Base-by-base conservation (phyloP, 2,329 filamentous ascomycete genomes). In the Penicillium sp. region DNA sequence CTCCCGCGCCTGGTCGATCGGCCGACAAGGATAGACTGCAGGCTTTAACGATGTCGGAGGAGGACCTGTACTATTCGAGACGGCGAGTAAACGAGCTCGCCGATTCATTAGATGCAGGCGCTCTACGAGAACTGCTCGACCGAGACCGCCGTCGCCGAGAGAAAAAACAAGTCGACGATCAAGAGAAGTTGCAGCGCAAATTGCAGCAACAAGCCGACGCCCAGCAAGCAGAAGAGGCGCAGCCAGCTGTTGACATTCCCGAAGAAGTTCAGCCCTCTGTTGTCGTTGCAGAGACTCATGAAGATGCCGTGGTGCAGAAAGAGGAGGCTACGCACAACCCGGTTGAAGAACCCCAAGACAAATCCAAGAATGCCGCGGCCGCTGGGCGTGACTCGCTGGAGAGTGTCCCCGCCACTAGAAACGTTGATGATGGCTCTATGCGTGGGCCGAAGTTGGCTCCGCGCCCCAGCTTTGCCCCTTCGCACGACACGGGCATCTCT, bases 91-190 rank as follows among this genome's bases (percentile, higher is more conserved):
- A 83, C 43, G 77, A 79, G 30, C 63, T 97, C 30, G 93, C 89
- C 15, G 86, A 97, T 59, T 84, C 87, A 43, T 74, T 98, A 39
- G 87, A 88, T 65, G 86, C 93, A 3, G 80, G 84, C 36, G 90
- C 88, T 53, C 65, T 98, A 26, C 79, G 91, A 43, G 86, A 94
- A 60, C 74, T 97, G 19, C 84, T 98, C 79, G 93, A 98, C 56
- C 76, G 93, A 44, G 93, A 98, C 58, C 77, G 83, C 51, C 80
- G 90, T 56, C 79, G 93, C 41, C 81, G 78, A 50, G 87, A 95
- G 51, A 81, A 81, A 60, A 90, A 86, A 66, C 79, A 77, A 37
- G 76, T 79, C 47, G 82, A 81, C 36, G 86, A 90, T 55, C 80
- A 79, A 52, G 81, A 84, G 57, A 76, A 64, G 45, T 71, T 77